Percentiles rank a stretch among this genome's conserved stretches.
Evolutionary conservation across 2,329 filamentous ascomycete species (phyloP).

Genomic region (Colletotrichum falcatum): DNA sequence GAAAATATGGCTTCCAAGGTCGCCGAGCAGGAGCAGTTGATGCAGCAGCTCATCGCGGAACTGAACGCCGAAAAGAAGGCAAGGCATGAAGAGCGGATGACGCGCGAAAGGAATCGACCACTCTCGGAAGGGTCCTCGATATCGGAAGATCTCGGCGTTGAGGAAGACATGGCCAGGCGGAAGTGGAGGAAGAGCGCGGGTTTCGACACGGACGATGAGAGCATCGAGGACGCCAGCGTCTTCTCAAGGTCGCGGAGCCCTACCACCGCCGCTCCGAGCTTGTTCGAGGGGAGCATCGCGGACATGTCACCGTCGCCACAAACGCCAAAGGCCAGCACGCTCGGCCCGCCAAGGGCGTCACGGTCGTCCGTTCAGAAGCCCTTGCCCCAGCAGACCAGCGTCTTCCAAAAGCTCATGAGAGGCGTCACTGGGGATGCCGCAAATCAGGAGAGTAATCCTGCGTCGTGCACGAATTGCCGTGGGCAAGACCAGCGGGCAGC

Average conservation of each 20-base stretch:
- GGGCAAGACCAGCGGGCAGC: slow-evolving; percentile 70
- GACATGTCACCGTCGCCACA: slow-evolving; percentile 36
- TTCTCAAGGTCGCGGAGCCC: slow-evolving; percentile 72
- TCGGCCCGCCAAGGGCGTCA: slow-evolving; percentile 9
- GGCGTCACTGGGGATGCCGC: slow-evolving; percentile 54
- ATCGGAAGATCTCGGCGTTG: slow-evolving; percentile 66
- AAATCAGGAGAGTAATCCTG: slow-evolving; percentile 44
- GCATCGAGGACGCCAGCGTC: slow-evolving; percentile 64
- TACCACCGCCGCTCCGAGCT: slow-evolving; percentile 56
- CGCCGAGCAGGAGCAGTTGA: slow-evolving; percentile 64
- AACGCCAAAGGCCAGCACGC: slow-evolving; percentile 42
- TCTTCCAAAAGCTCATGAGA: slow-evolving; percentile 58
- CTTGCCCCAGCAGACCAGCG: slow-evolving; percentile 45
- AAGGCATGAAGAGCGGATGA: slow-evolving; percentile 54
- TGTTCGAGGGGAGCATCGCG: slow-evolving; percentile 48
- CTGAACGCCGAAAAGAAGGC: slow-evolving; percentile 64
- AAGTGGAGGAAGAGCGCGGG: slow-evolving; percentile 56
- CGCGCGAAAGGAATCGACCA: slow-evolving; percentile 45
- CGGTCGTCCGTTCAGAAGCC: slow-evolving; percentile 41
- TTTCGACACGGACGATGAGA: slow-evolving; percentile 66
- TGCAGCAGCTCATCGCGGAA: slow-evolving; percentile 63
- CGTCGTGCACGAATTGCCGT: slow-evolving; percentile 66
- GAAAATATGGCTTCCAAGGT: slow-evolving; percentile 68
- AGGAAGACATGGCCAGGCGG: slow-evolving; percentile 60
- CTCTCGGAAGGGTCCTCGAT: slow-evolving; percentile 56